Evolutionary conservation across 73 alveolate genomes (phyloP), one percentile per base, ranked within the genome.

Genomic region (Paramecium primaurelia): DNA sequence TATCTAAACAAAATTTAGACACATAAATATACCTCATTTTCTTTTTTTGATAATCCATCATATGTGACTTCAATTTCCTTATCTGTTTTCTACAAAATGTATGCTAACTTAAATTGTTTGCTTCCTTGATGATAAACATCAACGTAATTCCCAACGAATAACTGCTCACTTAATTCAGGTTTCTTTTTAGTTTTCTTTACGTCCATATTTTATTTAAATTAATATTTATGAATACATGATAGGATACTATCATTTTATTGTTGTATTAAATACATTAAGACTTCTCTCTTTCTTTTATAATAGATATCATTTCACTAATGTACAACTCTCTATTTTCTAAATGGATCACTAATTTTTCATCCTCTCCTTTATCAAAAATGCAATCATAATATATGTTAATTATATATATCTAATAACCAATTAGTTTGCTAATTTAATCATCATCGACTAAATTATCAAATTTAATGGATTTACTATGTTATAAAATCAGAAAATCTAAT

Each of bases 31-130:
- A 42, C 45, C 45, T 40, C 89, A 44, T 77, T 77, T 10, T 77
- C 89, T 32, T 77, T 77, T 42, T 77, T 77, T 8, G 44, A 6
- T 77, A 77, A 9, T 22, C 89, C 89, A 77, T 77, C 89, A 44
- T 77, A 77, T 28, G 89, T 77, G 64, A 77, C 42, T 42, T 77
- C 89, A 20, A 77, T 44, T 20, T 77, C 89, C 49, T 44, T 77
- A 10, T 77, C 89, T 10, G 40, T 77, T 42, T 44, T 37, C 16
- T 25, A 2, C 8, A 77, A 20, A 14, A 77, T 77, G 71, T 77
- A 77, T 77, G 89, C 89, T 20, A 77, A 44, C 47, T 59, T 36
- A 44, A 36, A 77, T 42, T 16, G 25, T 42, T 77, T 77, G 22
- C 71, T 38, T 12, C 28, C 25, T 16, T 18, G 4, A 18, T 77